These are phyloP conservation scores for Apophysomyces elegans DNA, from an alignment of 371 early-diverging fungal genomes.

Conservation along the genomic window DNA sequence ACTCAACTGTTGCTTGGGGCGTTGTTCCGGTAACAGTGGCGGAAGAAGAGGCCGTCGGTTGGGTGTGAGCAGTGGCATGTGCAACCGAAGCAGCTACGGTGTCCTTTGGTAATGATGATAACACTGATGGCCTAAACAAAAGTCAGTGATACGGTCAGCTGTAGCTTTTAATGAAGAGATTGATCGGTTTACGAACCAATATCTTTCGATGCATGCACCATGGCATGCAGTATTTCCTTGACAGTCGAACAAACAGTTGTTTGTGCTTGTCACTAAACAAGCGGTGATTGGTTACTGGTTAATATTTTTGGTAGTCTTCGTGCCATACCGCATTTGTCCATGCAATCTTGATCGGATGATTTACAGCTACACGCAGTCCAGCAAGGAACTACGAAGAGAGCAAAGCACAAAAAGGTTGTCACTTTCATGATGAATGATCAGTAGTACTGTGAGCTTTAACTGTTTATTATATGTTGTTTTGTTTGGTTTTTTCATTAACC, in stretches of 20 bases:
- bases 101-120: slow-evolving; percentile 6
- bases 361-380: slow-evolving; percentile 30
- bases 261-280: slow-evolving; percentile 25
- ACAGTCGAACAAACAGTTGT: slow-evolving; percentile 26
- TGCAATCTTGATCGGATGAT: slow-evolving; percentile 22
- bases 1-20: neutral
- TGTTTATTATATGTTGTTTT: neutral
- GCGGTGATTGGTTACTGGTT: neutral
- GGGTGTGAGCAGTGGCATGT: slow-evolving; percentile 1
- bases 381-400: slow-evolving; percentile 23
- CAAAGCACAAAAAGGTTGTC: slow-evolving; percentile 16
- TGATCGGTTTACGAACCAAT: slow-evolving; percentile 18
- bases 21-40: neutral
- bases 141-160: neutral
- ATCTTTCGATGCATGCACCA: slow-evolving; percentile 19
- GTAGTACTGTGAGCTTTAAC: neutral
- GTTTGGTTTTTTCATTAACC: neutral
- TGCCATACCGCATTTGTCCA: slow-evolving; percentile 34
- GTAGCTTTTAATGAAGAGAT: neutral
- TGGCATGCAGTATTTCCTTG: slow-evolving; percentile 20
- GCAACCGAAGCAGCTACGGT: neutral
- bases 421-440: slow-evolving; percentile 20
- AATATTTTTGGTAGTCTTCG: neutral
- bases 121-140: slow-evolving; percentile 17
- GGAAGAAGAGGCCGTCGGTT: neutral